These are phyloP conservation scores for Penicillium sp. DNA, from an alignment of 2,329 filamentous ascomycete genomes.

Conservation along the genomic window DNA sequence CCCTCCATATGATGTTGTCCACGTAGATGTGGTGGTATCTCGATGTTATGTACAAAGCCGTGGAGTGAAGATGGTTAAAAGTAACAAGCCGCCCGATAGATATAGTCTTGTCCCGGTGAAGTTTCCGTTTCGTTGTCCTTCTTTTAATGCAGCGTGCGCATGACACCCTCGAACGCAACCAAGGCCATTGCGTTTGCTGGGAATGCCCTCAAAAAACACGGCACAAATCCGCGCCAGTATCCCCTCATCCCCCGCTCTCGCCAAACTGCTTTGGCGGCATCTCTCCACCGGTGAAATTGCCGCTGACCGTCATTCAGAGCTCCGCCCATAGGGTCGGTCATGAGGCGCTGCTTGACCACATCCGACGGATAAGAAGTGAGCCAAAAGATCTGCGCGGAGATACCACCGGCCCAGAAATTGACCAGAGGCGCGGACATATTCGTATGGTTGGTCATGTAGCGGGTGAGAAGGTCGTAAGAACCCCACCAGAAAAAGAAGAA, in stretches of 20 bases:
- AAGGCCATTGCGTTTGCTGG: slow-evolving; percentile 92
- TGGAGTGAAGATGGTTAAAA: slow-evolving; percentile 4
- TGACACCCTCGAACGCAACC: slow-evolving; percentile 87
- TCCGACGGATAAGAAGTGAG: slow-evolving; percentile 84
- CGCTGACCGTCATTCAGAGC: slow-evolving; percentile 60
- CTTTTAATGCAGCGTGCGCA: slow-evolving; percentile 52
- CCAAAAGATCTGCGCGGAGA: slow-evolving; percentile 94
- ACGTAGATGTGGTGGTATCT: not conserved
- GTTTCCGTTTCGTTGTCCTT: too few relatives aligned
- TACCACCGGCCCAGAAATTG: slow-evolving; percentile 95
- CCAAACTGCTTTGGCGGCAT: slow-evolving; percentile 72
- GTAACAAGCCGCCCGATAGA: not conserved
- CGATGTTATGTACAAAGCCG: slow-evolving; percentile 6
- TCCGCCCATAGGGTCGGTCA: slow-evolving; percentile 85
- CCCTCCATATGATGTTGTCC: too few relatives aligned
- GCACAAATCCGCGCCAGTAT: slow-evolving; percentile 89
- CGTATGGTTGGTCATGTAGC: slow-evolving; percentile 61
- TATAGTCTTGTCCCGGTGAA: too few relatives aligned
- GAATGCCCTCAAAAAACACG: slow-evolving; percentile 89
- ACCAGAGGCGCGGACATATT: slow-evolving; percentile 67
- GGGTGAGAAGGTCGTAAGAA: slow-evolving; percentile 81
- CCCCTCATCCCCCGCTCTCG: slow-evolving; percentile 68
- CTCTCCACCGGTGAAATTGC: slow-evolving; percentile 68
- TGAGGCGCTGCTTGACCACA: slow-evolving; percentile 91
- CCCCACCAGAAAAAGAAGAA: slow-evolving; percentile 99